Base-by-base conservation (phyloP, 495 filamentous ascomycete species). In the Penicillium cosmopolitanum region DNA sequence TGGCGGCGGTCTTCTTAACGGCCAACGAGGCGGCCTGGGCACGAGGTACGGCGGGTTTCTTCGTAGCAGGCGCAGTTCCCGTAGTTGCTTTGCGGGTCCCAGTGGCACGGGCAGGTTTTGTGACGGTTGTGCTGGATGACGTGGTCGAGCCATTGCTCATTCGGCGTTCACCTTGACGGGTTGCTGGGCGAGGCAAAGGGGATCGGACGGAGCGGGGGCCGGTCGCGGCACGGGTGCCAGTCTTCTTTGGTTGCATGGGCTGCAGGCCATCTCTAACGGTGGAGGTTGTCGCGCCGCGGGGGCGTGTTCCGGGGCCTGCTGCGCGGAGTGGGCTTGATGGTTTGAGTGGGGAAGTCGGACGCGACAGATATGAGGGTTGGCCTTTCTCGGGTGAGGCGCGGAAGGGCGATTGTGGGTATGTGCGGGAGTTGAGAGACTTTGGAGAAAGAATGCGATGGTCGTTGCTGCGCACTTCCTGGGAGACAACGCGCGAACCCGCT, bases 381-480 rank as follows among this genome's bases (percentile, higher is more conserved):
- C 80, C 71, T 43, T 77, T 78, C 21, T 77, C 71, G 12, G 72
- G 75, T 15, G 79, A 79, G 3, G 71, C 67, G 19, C 73, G 73
- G 63, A 84, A 73, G 8, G 85, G 85, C 4, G 86, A 87, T 53
- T 82, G 78, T 3, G 84, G 87, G 50, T 86, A 78, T 15, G 87
- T 82, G 28, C 89, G 83, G 2, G 89, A 90, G 68, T 96, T 95
- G 25, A 85, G 85, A 0, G 91, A 92, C 64, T 91, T 88, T 12
- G 92, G 91, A 0, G 92, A 95, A 12, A 95, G 82, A 23, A 94
- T 84, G 47, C 79, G 72, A 76, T 86, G 68, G 51, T 84, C 79
- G 19, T 72, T 70, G 16, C 70, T 73, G 61, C 75, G 67, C 21
- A 78, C 66, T 55, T 77, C 76, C 65, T 82, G 80, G 1, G 82